Evolutionary conservation across 2,329 filamentous ascomycete genomes (phyloP).

Genomic region (Hypoxylon sp.): DNA sequence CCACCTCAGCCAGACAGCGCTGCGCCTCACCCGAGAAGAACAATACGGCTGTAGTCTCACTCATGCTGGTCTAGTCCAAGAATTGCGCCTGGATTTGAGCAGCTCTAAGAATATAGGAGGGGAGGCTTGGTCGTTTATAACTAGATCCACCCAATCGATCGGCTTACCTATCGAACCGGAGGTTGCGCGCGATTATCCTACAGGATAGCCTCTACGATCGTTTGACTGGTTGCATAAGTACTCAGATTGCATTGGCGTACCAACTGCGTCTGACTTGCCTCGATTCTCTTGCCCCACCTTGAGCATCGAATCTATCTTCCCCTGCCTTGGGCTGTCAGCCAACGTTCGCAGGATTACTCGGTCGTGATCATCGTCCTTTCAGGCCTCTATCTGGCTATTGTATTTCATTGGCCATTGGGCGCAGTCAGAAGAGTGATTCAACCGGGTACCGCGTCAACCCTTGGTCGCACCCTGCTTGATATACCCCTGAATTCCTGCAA

Average conservation of each 20-base stretch:
- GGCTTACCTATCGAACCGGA: constrained; percentile 14
- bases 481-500: constrained; percentile 39
- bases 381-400: constrained; percentile 3
- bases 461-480: constrained; percentile 13
- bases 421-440: constrained; percentile 10
- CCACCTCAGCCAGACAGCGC: background rate
- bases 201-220: constrained; percentile 15
- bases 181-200: constrained; percentile 13
- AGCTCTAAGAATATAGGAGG: constrained; percentile 1
- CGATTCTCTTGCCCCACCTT: too few relatives aligned
- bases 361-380: constrained; percentile 20
- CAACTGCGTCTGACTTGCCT: constrained; percentile 18
- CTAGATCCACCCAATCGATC: constrained; percentile 20
- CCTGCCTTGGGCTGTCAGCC: constrained; percentile 3
- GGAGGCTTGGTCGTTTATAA: constrained; percentile 12
- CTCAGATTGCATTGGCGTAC: constrained; percentile 18
- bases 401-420: constrained; percentile 30
- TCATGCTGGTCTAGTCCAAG: constrained; percentile 13
- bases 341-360: constrained; percentile 16
- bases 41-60: constrained; percentile 13
- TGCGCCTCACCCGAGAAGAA: constrained; percentile 8
- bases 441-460: constrained; percentile 23
- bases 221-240: constrained; percentile 15
- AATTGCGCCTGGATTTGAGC: constrained; percentile 5
- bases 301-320: constrained; percentile 9